Evolutionary conservation across 495 filamentous ascomycete species (phyloP).

Genomic region (Aspergillus incahuasiensis): DNA sequence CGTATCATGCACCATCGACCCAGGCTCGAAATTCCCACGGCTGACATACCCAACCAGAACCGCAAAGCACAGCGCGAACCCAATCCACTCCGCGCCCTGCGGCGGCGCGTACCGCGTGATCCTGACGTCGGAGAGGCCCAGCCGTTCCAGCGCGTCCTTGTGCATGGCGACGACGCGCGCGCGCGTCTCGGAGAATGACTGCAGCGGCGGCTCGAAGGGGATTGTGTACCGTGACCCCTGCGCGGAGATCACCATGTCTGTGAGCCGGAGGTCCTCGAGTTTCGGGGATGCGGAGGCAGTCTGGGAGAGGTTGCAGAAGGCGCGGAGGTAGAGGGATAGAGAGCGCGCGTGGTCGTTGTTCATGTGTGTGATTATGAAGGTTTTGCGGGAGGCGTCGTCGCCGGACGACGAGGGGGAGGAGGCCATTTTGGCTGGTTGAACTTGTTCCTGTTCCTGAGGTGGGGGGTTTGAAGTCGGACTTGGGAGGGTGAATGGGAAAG

Average conservation of each 20-base stretch:
- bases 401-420: too few relatives aligned
- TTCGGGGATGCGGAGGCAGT: constrained; percentile 43
- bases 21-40: constrained; percentile 51
- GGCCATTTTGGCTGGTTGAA: constrained; percentile 10
- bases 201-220: constrained; percentile 60
- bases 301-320: constrained; percentile 50
- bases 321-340: constrained; percentile 60
- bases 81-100: constrained; percentile 27
- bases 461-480: too few relatives aligned
- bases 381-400: constrained; percentile 38
- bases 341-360: constrained; percentile 69
- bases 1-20: constrained; percentile 48
- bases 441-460: too few relatives aligned
- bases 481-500: too few relatives aligned
- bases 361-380: constrained; percentile 73
- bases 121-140: constrained; percentile 52
- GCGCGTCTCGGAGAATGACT: constrained; percentile 55
- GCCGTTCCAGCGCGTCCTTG: constrained; percentile 46
- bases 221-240: constrained; percentile 49
- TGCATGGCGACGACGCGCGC: constrained; percentile 65
- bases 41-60: constrained; percentile 41
- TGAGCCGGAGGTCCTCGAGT: constrained; percentile 56
- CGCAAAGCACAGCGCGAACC: constrained; percentile 44
- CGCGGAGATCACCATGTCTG: constrained; percentile 49
- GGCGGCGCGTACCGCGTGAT: constrained; percentile 54